These are phyloP conservation scores for Favolaschia claudopus DNA, from an alignment of 768 basidiomycete genomes.

Conservation along the genomic window DNA sequence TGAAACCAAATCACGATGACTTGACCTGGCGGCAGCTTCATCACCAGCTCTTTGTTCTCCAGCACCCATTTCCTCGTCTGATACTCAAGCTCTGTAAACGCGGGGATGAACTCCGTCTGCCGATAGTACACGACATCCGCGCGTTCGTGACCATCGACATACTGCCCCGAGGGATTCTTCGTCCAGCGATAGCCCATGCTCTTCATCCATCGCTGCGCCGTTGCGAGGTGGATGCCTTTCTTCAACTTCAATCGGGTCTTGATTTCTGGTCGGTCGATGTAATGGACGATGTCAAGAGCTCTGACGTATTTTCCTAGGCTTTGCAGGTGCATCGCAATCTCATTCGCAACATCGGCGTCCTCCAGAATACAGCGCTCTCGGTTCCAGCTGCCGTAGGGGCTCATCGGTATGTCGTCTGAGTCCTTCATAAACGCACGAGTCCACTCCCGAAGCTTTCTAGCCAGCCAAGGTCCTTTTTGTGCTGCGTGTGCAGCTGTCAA, in stretches of 20 bases:
- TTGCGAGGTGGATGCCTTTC: slow-evolving; percentile 31
- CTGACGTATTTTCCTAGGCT: slow-evolving; percentile 27
- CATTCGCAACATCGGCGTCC: slow-evolving; percentile 38
- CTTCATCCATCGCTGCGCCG: slow-evolving; percentile 36
- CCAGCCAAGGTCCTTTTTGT: slow-evolving; percentile 27
- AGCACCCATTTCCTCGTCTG: neutral
- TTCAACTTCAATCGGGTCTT: slow-evolving; percentile 18
- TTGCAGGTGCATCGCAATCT: slow-evolving; percentile 26
- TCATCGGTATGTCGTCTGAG: slow-evolving; percentile 30
- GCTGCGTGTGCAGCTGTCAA: too few species aligned
- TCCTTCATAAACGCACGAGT: too few species aligned
- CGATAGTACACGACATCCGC: slow-evolving; percentile 7
- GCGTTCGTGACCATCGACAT: slow-evolving; percentile 26
- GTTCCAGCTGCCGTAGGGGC: slow-evolving; percentile 40
- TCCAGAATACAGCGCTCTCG: slow-evolving; percentile 29
- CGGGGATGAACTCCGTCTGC: slow-evolving; percentile 28
- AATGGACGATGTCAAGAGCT: slow-evolving; percentile 29
- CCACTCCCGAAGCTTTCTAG: too few species aligned
- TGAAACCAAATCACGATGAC: slow-evolving; percentile 44
- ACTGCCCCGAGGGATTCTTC: slow-evolving; percentile 29
- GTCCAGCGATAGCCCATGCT: slow-evolving; percentile 29
- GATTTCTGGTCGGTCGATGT: slow-evolving; percentile 22
- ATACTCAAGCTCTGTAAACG: slow-evolving; percentile 15
- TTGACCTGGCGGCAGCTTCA: slow-evolving; percentile 37
- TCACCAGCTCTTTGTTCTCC: slow-evolving; percentile 8